phyloP scores from a whole-genome alignment of 106 monocot genomes.

The Acorus calamus region DNA sequence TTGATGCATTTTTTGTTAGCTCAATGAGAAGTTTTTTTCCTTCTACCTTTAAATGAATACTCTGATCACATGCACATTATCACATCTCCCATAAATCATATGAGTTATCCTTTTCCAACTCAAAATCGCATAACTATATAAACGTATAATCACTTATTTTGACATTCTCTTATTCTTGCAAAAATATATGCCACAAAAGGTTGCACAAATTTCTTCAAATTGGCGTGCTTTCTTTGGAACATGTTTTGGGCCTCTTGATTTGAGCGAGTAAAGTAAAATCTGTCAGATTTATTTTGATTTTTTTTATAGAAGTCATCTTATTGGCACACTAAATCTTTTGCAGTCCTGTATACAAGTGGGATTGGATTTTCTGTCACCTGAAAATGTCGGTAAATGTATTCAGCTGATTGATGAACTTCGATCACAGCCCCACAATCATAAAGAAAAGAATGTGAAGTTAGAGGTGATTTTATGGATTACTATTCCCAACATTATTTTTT shows the following conservation, averaged over 20 bases:
- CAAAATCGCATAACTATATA: not conserved
- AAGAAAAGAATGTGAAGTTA: constrained; percentile 64
- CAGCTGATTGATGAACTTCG: constrained; percentile 53
- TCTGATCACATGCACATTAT: not conserved
- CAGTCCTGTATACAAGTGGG: constrained; percentile 82
- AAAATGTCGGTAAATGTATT: constrained; percentile 45
- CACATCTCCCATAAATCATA: not conserved
- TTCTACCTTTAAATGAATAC: not conserved
- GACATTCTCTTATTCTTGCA: too few relatives aligned
- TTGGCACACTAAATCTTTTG: not conserved
- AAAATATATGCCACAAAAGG: too few relatives aligned
- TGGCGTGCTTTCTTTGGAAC: too few relatives aligned
- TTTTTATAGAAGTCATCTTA: not conserved
- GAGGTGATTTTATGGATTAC: constrained; percentile 28
- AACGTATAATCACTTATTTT: too few relatives aligned
- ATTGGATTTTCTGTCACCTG: constrained; percentile 78
- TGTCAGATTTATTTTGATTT: not conserved
- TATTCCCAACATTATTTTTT: not conserved
- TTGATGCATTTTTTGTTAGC: too few relatives aligned
- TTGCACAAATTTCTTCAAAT: too few relatives aligned
- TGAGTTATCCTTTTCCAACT: not conserved
- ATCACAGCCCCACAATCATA: constrained; percentile 50
- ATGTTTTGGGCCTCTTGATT: too few relatives aligned
- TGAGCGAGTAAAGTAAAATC: too few relatives aligned
- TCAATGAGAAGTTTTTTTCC: not conserved